Evolutionary conservation across 2,329 filamentous ascomycete genomes (phyloP), one percentile per base, ranked within the genome.

Genomic region (Aspergillus versicolor): DNA sequence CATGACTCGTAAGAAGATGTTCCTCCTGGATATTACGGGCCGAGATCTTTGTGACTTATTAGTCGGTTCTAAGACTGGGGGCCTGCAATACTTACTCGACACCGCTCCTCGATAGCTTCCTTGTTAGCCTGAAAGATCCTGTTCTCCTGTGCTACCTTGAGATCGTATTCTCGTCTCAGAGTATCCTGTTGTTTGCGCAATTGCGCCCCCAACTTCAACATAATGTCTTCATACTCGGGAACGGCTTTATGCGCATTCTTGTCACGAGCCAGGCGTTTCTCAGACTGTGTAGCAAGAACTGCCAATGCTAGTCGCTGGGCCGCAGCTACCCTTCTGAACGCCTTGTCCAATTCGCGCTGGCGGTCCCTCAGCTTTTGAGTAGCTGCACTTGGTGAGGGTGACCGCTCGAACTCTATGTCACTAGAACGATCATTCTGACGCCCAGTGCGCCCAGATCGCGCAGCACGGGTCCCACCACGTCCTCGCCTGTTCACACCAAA

Each of bases 221-320:
- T 64, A 32, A 78, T 62, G 52, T 73, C 67, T 4, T 73, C 63
- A 52, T 71, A 77, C 59, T 78, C 74, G 2, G 72, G 70, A 4
- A 73, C 71, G 7, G 73, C 67, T 48, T 68, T 70, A 61, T 79
- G 75, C 11, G 69, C 71, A 44, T 73, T 74, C 52, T 75, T 73
- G 49, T 79, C 76, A 30, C 70, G 72, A 24, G 72, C 65, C 41
- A 79, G 63, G 44, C 67, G 72, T 54, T 68, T 62, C 58, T 78
- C 69, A 6, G 75, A 72, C 24, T 75, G 71, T 13, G 66, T 68
- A 4, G 75, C 75, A 48, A 79, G 58, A 11, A 75, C 67, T 24
- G 68, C 69, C 46, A 79, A 65, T 12, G 77, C 72, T 30, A 77
- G 61, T 49, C 71, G 65, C 57, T 79, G 77, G 5, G 72, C 74